These are phyloP conservation scores for Leccinellum rugosiceps DNA, from an alignment of 768 basidiomycete species.

Conservation along the genomic window DNA sequence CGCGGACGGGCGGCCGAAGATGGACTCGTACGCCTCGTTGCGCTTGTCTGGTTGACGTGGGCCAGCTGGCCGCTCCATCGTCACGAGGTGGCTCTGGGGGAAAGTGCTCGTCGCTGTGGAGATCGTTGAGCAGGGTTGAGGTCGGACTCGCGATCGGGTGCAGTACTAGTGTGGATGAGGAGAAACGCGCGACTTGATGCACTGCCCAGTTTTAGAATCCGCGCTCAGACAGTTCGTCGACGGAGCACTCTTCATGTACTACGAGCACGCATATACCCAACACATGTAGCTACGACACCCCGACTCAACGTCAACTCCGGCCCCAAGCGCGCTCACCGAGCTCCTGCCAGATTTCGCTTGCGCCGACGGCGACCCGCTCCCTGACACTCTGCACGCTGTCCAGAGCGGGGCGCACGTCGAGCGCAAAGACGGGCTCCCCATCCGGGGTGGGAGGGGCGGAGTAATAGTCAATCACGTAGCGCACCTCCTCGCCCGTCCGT, in stretches of 20 bases:
- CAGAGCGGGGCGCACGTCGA: constrained; percentile 94
- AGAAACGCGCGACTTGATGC: not conserved
- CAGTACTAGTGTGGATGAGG: constrained; percentile 2
- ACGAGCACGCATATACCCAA: constrained; percentile 1
- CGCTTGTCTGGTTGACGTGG: constrained; percentile 69
- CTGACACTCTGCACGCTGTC: constrained; percentile 78
- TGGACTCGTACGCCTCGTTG: constrained; percentile 78
- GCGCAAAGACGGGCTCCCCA: constrained; percentile 90
- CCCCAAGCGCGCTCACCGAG: constrained; percentile 32
- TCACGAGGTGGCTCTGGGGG: not conserved
- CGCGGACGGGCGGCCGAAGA: constrained; percentile 75
- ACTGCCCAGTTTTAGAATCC: constrained; percentile 20
- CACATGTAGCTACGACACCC: constrained; percentile 1
- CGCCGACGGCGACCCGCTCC: constrained; percentile 66
- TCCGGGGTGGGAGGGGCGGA: constrained; percentile 86
- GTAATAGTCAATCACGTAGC: constrained; percentile 99
- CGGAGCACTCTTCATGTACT: not conserved
- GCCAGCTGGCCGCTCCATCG: constrained; percentile 56
- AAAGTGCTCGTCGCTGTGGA: constrained; percentile 6
- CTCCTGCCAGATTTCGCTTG: constrained; percentile 63
- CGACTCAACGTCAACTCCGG: constrained; percentile 6
- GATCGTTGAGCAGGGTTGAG: constrained; percentile 1
- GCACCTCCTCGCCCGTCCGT: constrained; percentile 74
- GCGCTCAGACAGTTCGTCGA: too few species aligned
- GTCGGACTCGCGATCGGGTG: constrained; percentile 4